Evolutionary conservation across 805 yeast species (phyloP).

Genomic region (Yamadazyma laniorum): DNA sequence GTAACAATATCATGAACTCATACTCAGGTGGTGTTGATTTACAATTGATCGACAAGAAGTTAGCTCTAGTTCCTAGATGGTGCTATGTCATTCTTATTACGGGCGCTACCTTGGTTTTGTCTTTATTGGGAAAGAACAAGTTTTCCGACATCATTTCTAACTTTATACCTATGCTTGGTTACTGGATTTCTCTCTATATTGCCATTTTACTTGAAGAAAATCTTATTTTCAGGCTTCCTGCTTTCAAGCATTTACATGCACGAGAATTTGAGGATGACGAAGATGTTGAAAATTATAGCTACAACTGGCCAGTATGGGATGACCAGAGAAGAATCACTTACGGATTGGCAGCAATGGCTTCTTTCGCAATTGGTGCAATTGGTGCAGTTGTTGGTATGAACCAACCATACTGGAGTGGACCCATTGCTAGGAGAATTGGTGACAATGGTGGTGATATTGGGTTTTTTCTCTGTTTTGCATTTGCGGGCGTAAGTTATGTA

Average conservation of each 20-base stretch:
- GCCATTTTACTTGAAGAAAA: slow-evolving; percentile 35
- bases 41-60: slow-evolving; percentile 27
- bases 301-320: slow-evolving; percentile 34
- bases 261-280: slow-evolving; percentile 23
- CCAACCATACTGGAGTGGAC: slow-evolving; percentile 38
- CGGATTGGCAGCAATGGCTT: slow-evolving; percentile 33
- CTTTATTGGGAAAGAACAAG: slow-evolving; percentile 33
- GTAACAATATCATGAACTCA: slow-evolving; percentile 37
- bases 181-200: slow-evolving; percentile 41
- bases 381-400: slow-evolving; percentile 44
- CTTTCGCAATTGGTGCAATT: slow-evolving; percentile 31
- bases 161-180: slow-evolving; percentile 42
- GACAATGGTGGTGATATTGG: slow-evolving; percentile 37
- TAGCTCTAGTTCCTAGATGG: slow-evolving; percentile 37
- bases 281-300: slow-evolving; percentile 11
- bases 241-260: slow-evolving; percentile 23
- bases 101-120: slow-evolving; percentile 29
- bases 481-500: slow-evolving; percentile 32
- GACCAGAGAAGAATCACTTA: slow-evolving; percentile 24
- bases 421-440: slow-evolving; percentile 32
- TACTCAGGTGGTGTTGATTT: slow-evolving; percentile 36
- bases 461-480: slow-evolving; percentile 37
- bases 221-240: slow-evolving; percentile 26
- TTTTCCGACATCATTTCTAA: slow-evolving; percentile 35
- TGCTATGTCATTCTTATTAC: slow-evolving; percentile 34